Evolutionary conservation across 176 grass and related monocot species (phyloP), one percentile per base, ranked within the genome.

Genomic region (Bolboschoenus planiculmis): DNA sequence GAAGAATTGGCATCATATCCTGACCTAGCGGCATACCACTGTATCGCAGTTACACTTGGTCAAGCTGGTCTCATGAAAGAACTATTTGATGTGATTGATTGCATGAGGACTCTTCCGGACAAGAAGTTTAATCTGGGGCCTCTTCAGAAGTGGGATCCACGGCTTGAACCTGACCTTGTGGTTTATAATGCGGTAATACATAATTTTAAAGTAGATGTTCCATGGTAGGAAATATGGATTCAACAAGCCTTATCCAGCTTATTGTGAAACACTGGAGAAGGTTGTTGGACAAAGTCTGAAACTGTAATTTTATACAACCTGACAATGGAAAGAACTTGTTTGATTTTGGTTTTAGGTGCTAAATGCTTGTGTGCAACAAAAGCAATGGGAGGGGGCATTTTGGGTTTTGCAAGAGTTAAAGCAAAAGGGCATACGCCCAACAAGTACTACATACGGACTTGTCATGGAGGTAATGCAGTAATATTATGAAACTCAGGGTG

Each of bases 381-480:
- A 97, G 79, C 92, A 97, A 85, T 97, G 95, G 95, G 90, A 97
- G 89, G 95, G 95, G 88, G 89, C 90, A 89, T 97, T 97, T 81
- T 97, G 95, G 95, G 95, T 98, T 60, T 80, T 98, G 74, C 90
- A 95, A 76, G 92, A 98, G 56, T 91, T 95, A 86, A 95, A 95
- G 86, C 83, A 93, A 57, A 88, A 93, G 18, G 81, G 85, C 72
- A 91, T 95, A 79, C 84, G 83, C 36, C 87, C 95, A 62, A 93
- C 92, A 91, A 98, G 91, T 87, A 95, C 92, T 56, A 98, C 95
- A 82, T 95, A 98, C 83, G 95, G 95, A 77, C 90, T 98, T 81
- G 86, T 95, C 33, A 95, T 93, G 90, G 95, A 98, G 89, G 95
- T 98, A 88, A 37, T 81, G 39, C 35, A 60, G 36, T 42, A 27